Percentiles rank a stretch among this genome's conserved stretches.
Evolutionary conservation across 129 eudicot genomes (phyloP).

Genomic region (Tagetes erecta): DNA sequence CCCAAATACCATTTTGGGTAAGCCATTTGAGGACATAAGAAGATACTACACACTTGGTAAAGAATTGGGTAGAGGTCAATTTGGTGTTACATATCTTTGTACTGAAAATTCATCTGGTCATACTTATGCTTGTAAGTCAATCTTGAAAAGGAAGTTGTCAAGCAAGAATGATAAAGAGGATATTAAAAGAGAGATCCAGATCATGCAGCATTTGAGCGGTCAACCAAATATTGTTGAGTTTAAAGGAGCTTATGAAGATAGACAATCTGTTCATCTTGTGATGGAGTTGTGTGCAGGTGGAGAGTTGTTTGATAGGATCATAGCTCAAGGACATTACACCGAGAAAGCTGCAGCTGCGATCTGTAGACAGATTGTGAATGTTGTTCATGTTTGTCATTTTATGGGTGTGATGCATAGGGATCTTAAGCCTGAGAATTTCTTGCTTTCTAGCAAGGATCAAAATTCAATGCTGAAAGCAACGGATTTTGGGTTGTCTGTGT

Average conservation of each 20-base stretch:
- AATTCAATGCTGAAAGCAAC: conserved; percentile 71
- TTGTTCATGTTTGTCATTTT: conserved; percentile 82
- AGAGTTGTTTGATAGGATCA: conserved; percentile 76
- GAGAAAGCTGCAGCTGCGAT: conserved; percentile 70
- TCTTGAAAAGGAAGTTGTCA: conserved; percentile 62
- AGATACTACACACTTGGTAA: conserved; percentile 54
- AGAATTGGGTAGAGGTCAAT: conserved; percentile 82
- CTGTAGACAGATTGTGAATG: conserved; percentile 78
- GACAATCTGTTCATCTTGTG: conserved; percentile 66
- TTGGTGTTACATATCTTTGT: conserved; percentile 67
- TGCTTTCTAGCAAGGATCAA: conserved; percentile 59
- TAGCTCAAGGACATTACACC: conserved; percentile 70
- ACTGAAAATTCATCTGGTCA: conserved; percentile 56
- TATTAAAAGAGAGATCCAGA: conserved; percentile 69
- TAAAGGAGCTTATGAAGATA: conserved; percentile 70
- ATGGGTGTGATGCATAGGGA: conserved; percentile 89
- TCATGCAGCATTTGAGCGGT: conserved; percentile 84
- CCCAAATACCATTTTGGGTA: conserved; percentile 60
- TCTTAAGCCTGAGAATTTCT: conserved; percentile 72
- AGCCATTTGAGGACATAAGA: conserved; percentile 69
- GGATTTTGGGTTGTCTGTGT: conserved; percentile 80
- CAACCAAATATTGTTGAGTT: conserved; percentile 75
- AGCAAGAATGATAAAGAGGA: conserved; percentile 69
- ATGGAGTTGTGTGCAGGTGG: conserved; percentile 89
- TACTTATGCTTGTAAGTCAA: conserved; percentile 72